These are phyloP conservation scores for Gyromitra esculenta DNA, from an alignment of 2,329 filamentous ascomycete species.

Conservation along the genomic window DNA sequence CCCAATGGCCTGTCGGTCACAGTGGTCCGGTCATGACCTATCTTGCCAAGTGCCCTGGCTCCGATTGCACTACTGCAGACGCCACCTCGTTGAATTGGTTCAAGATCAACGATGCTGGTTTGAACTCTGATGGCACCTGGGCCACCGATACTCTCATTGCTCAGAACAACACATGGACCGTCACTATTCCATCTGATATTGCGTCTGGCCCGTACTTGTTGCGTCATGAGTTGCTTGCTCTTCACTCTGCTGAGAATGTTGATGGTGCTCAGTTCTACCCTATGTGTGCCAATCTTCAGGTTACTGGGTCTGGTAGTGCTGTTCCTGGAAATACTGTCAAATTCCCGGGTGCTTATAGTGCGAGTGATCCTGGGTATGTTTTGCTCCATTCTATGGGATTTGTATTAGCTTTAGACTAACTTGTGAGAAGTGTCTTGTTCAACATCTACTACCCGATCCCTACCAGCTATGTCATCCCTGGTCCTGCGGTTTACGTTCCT, in stretches of 20 bases:
- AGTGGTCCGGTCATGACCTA: slow-evolving; percentile 65
- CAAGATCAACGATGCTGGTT: slow-evolving; percentile 62
- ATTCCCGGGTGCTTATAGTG: slow-evolving; percentile 61
- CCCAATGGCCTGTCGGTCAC: slow-evolving; percentile 65
- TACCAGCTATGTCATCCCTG: slow-evolving; percentile 56
- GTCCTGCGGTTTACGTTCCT: slow-evolving; percentile 51
- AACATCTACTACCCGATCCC: slow-evolving; percentile 56
- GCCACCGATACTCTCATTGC: slow-evolving; percentile 64
- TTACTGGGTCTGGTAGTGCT: slow-evolving; percentile 61
- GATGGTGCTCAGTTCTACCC: slow-evolving; percentile 67
- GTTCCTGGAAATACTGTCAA: slow-evolving; percentile 58
- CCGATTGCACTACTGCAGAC: slow-evolving; percentile 64
- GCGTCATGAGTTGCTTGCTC: slow-evolving; percentile 66
- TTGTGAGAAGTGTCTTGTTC: slow-evolving; percentile 44
- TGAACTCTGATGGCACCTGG: slow-evolving; percentile 61
- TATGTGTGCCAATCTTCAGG: slow-evolving; percentile 66
- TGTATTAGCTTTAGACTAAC: not conserved
- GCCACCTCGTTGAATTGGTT: slow-evolving; percentile 63
- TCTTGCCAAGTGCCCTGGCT: slow-evolving; percentile 61
- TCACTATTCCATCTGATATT: slow-evolving; percentile 60
- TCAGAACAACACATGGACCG: slow-evolving; percentile 65
- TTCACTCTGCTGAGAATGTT: slow-evolving; percentile 62
- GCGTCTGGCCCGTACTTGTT: slow-evolving; percentile 64
- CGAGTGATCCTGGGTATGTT: slow-evolving; percentile 58
- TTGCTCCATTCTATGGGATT: not conserved